Base-by-base conservation (phyloP, 495 filamentous ascomycete genomes). In the Articulospora tetracladia region DNA sequence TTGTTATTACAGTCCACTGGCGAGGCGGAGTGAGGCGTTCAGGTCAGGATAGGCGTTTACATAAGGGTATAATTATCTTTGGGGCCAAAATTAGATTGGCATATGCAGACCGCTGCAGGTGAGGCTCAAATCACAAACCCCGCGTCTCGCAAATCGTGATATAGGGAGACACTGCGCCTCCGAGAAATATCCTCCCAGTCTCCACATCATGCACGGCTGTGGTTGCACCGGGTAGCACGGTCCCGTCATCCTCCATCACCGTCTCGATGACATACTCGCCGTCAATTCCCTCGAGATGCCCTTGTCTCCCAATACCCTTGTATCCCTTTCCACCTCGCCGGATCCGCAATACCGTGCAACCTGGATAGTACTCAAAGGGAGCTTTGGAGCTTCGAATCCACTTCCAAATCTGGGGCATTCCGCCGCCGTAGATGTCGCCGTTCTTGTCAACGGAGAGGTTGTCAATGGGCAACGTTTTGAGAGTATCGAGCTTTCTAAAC, bases 361-460 rank as follows among this genome's bases (percentile, higher is more conserved):
- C 57, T 10, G 57, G 49, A 50, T 49, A 6, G 2, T 53, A 32
- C 3, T 53, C 34, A 34, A 60, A 57, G 8, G 54, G 59, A 20
- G 59, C 17, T 20, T 61, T 59, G 4, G 58, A 50, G 15, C 25
- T 54, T 19, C 48, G 20, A 11, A 22, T 28, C 47, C 44, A 58
- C 27, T 53, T 60, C 26, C 53, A 53, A 2, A 66, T 12, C 22
- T 69, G 60, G 1, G 73, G 69, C 20, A 75, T 57, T 0, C 59
- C 69, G 49, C 70, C 73, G 19, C 55, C 74, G 51, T 65, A 67
- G 24, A 78, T 58, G 49, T 71, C 70, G 0, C 76, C 76, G 25
- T 75, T 66, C 3, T 59, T 55, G 57, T 78, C 74, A 11, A 72
- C 47, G 0, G 71, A 71, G 1, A 78, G 48, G 48, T 78, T 78